phyloP scores from a whole-genome alignment of 2,329 filamentous ascomycete genomes.

The Pseudophaeomoniella oleicola region DNA sequence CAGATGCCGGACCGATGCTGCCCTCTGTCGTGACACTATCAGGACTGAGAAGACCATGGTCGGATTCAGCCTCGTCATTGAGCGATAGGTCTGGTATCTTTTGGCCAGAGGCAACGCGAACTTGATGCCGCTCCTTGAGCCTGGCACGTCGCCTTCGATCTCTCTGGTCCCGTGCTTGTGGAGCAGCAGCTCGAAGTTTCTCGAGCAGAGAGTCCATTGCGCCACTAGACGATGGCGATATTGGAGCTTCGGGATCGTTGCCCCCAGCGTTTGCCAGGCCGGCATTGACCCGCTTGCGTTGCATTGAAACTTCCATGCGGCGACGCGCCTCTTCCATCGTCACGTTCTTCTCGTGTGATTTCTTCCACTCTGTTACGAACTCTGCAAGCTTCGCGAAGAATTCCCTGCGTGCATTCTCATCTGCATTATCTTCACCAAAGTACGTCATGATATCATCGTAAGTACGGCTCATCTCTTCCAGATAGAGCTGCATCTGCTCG shows the following conservation, averaged over 20 bases:
- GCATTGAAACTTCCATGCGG: slow-evolving; percentile 83
- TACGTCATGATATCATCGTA: slow-evolving; percentile 95
- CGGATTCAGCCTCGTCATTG: slow-evolving; percentile 40
- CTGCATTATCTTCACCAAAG: slow-evolving; percentile 83
- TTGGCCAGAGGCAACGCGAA: slow-evolving; percentile 77
- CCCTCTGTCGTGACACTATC: slow-evolving; percentile 20
- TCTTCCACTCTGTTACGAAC: slow-evolving; percentile 92
- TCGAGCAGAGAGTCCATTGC: slow-evolving; percentile 94
- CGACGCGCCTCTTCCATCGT: slow-evolving; percentile 65
- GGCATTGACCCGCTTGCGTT: slow-evolving; percentile 57
- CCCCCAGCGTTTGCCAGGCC: slow-evolving; percentile 48
- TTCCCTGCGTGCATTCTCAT: slow-evolving; percentile 84
- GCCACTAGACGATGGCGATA: slow-evolving; percentile 60
- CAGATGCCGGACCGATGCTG: slow-evolving; percentile 13
- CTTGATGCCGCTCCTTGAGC: slow-evolving; percentile 80
- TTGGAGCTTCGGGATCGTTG: slow-evolving; percentile 31
- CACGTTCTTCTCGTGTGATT: slow-evolving; percentile 85
- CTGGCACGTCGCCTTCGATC: slow-evolving; percentile 76
- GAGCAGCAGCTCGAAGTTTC: slow-evolving; percentile 85
- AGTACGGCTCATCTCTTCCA: slow-evolving; percentile 80
- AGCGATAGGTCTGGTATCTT: slow-evolving; percentile 55
- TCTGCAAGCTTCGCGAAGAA: slow-evolving; percentile 89
- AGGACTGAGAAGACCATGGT: slow-evolving; percentile 39
- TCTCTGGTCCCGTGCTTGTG: slow-evolving; percentile 75
- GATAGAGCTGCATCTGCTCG: slow-evolving; percentile 83